Percentiles rank a stretch among this genome's conserved stretches.
Conservation (phyloP, 1,284 basidiomycete genomes). For the Cutaneotrichosporon mucoides region DNA sequence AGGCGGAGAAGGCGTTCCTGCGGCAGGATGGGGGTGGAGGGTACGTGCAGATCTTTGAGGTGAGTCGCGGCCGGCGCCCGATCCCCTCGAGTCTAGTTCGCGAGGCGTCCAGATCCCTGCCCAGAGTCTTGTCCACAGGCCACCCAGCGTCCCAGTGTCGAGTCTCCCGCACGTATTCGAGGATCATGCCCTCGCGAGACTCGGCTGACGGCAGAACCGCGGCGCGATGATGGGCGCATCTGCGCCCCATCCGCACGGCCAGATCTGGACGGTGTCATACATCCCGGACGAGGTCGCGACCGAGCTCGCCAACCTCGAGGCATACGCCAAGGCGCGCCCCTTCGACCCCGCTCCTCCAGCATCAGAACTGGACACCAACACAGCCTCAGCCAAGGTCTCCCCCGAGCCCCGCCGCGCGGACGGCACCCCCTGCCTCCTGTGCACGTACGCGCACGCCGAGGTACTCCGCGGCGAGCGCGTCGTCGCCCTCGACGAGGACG, state of each 20-base stretch:
- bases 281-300: slow-evolving; percentile 67
- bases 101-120: no score
- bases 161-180: no score
- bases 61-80: slow-evolving; percentile 33
- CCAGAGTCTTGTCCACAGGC: no score
- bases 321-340: slow-evolving; percentile 50
- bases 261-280: slow-evolving; percentile 77
- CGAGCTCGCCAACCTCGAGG: slow-evolving; percentile 60
- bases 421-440: slow-evolving; percentile 68
- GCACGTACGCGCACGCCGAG: slow-evolving; percentile 78
- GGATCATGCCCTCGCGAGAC: not conserved
- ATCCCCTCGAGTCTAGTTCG: no score
- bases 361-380: not conserved
- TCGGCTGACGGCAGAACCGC: slow-evolving; percentile 64
- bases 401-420: no score
- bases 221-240: slow-evolving; percentile 94
- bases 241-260: slow-evolving; percentile 93
- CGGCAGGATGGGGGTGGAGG: slow-evolving; percentile 48
- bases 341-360: no score
- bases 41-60: slow-evolving; percentile 88
- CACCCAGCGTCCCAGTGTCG: no score
- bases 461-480: slow-evolving; percentile 59
- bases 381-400: slow-evolving; percentile 36
- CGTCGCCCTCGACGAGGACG: slow-evolving; percentile 53
- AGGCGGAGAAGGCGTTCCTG: slow-evolving; percentile 54